These are phyloP conservation scores for Copromyces sp. DNA, from an alignment of 495 filamentous ascomycete species.

Conservation along the genomic window DNA sequence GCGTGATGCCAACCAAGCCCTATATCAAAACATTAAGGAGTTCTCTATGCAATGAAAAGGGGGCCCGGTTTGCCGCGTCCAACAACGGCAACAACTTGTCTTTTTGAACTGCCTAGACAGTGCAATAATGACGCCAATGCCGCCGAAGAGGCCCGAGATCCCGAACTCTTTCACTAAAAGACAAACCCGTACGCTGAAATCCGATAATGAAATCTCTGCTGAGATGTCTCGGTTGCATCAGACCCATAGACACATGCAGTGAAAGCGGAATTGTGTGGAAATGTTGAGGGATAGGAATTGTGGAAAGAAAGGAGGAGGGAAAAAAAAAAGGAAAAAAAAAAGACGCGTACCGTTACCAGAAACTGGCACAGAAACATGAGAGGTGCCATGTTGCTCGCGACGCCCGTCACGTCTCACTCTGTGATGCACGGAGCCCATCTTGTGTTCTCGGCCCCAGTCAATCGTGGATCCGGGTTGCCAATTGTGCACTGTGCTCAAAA, in stretches of 20 bases:
- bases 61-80: not conserved
- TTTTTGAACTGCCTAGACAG: not conserved
- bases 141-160: not conserved
- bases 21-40: not conserved
- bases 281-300: not conserved
- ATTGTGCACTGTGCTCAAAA: not conserved
- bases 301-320: slow-evolving; percentile 6
- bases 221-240: not conserved
- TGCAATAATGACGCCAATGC: not conserved
- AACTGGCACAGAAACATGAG: slow-evolving; percentile 7
- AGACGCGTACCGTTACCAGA: slow-evolving; percentile 21
- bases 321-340: slow-evolving; percentile 3
- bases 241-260: not conserved
- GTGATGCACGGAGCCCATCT: not conserved
- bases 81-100: not conserved
- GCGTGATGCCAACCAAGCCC: not conserved
- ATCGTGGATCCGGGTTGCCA: not conserved
- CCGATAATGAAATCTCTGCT: not conserved
- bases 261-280: not conserved
- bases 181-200: not conserved
- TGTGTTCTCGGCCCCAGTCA: not conserved
- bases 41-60: not conserved
- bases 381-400: not conserved
- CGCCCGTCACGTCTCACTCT: not conserved
- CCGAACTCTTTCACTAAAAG: not conserved